Conservation (phyloP, 2,329 filamentous ascomycete genomes). For the Penicillium sp. region DNA sequence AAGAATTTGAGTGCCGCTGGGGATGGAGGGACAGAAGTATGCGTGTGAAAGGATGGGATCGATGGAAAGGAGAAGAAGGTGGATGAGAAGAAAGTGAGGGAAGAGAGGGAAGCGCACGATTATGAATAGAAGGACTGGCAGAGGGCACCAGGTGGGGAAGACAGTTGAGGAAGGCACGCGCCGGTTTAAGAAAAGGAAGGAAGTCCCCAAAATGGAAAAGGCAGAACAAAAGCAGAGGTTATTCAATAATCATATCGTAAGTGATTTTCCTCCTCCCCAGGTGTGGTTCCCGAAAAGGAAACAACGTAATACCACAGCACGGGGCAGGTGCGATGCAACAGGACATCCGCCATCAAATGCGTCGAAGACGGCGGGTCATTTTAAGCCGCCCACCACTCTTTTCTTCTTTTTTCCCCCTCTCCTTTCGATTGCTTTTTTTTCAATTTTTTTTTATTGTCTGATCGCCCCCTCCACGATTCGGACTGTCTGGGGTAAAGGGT, state of each 20-base stretch:
- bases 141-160: background rate
- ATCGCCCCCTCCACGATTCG: background rate
- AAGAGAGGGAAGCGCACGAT: background rate
- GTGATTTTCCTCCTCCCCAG: background rate
- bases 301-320: slow-evolving; percentile 3
- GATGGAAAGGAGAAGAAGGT: background rate
- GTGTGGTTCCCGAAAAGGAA: slow-evolving; percentile 13
- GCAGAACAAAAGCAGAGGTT: background rate
- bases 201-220: slow-evolving; percentile 1
- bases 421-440: background rate
- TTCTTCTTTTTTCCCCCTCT: background rate
- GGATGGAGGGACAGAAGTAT: background rate
- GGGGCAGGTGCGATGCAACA: slow-evolving; percentile 14
- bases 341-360: slow-evolving; percentile 2
- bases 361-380: slow-evolving; percentile 1
- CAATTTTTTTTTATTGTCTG: no score
- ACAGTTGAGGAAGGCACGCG: slow-evolving; percentile 3
- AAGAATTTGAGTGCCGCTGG: background rate
- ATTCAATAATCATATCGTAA: background rate
- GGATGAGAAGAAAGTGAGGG: background rate
- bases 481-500: background rate
- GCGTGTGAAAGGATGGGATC: background rate
- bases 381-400: no score
- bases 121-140: background rate
- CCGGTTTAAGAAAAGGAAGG: background rate